Evolutionary conservation across 495 filamentous ascomycete species (phyloP).

Genomic region (Hypoxylon cercidicola): DNA sequence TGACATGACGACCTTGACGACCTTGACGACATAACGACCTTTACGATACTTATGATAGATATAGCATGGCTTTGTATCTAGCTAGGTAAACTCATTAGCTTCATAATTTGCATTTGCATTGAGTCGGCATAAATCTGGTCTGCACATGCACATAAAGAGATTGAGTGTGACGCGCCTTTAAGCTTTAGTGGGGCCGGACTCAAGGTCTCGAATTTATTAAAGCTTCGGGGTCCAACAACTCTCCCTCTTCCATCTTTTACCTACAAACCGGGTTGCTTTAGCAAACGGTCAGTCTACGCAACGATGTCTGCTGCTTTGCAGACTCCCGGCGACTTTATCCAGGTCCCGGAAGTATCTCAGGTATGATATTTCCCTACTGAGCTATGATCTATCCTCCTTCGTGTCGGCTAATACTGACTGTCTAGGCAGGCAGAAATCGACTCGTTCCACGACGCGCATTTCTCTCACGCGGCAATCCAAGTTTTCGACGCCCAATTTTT

Average conservation of each 20-base stretch:
- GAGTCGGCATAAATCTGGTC: too few relatives aligned
- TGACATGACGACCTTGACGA: conserved; percentile 37
- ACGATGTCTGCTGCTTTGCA: conserved; percentile 36
- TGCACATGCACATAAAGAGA: not conserved
- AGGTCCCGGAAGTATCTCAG: conserved; percentile 59
- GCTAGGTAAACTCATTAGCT: not conserved
- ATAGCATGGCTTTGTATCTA: conserved; percentile 22
- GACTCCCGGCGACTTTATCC: conserved; percentile 11
- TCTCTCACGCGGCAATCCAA: conserved; percentile 56
- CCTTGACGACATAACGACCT: conserved; percentile 34
- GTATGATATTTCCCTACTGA: conserved; percentile 49
- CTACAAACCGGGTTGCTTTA: not conserved
- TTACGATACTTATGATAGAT: conserved; percentile 33
- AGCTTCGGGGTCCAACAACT: not conserved
- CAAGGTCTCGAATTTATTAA: not conserved
- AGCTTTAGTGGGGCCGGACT: not conserved
- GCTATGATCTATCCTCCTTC: conserved; percentile 3
- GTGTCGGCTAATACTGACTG: conserved; percentile 41
- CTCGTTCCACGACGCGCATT: conserved; percentile 74
- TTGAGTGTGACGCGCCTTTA: not conserved
- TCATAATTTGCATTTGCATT: not conserved
- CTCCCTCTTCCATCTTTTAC: conserved; percentile 5
- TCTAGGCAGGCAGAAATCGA: conserved; percentile 72
- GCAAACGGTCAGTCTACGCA: not conserved
- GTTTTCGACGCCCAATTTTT: conserved; percentile 64